Conservation (phyloP, 2,329 filamentous ascomycete genomes). For the Colletotrichum sp. region DNA sequence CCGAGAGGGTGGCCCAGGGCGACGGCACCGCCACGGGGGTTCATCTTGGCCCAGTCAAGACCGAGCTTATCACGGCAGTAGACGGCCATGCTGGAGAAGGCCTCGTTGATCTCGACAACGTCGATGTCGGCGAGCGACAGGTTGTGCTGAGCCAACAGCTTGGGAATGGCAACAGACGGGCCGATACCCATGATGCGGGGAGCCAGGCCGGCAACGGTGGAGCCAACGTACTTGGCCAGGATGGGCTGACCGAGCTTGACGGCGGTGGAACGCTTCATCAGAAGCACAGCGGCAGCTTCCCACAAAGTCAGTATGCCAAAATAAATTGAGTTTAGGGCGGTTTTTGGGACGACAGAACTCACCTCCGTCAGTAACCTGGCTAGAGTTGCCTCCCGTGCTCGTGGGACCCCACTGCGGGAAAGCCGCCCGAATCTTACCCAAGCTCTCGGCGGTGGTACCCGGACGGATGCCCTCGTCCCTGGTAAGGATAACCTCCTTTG, state of each 20-base stretch:
- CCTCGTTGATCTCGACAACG: constrained; percentile 94
- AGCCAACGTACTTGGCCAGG: constrained; percentile 91
- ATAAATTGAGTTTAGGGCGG: background rate
- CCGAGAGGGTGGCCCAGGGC: constrained; percentile 85
- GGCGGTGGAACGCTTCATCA: constrained; percentile 95
- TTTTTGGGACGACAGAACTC: constrained; percentile 29
- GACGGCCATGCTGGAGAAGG: constrained; percentile 96
- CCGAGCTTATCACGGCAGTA: constrained; percentile 82
- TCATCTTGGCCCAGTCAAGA: constrained; percentile 78
- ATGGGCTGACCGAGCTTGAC: constrained; percentile 88
- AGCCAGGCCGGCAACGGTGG: constrained; percentile 87
- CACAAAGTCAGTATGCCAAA: background rate
- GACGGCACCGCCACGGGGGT: constrained; percentile 81
- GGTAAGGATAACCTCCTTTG: constrained; percentile 78
- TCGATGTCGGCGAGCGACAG: constrained; percentile 84
- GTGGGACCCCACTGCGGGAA: constrained; percentile 88
- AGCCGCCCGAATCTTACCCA: constrained; percentile 86
- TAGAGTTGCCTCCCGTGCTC: constrained; percentile 92
- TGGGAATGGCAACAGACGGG: constrained; percentile 75
- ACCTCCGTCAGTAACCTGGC: constrained; percentile 92
- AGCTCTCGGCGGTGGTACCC: constrained; percentile 83
- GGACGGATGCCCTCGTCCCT: constrained; percentile 90
- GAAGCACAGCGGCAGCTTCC: constrained; percentile 78
- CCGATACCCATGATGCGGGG: constrained; percentile 98
- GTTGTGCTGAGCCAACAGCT: constrained; percentile 83